A percentile compares a stretch with the other conserved stretches of the same genome.
Evolutionary conservation across 2,329 filamentous ascomycete species (phyloP).

Genomic region (Diaporthe destruens): DNA sequence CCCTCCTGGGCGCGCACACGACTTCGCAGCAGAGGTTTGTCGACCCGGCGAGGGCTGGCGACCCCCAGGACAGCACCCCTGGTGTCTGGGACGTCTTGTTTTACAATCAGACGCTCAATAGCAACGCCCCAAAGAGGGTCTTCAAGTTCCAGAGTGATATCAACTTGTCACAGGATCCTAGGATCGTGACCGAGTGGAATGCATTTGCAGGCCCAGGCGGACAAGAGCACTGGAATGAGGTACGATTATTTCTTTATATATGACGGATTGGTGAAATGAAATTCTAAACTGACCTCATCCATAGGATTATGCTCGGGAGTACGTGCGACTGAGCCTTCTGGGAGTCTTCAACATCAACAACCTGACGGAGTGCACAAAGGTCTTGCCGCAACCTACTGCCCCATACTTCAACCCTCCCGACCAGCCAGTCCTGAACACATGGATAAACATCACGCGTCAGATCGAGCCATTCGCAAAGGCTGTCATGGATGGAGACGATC

Average conservation of each 20-base stretch:
- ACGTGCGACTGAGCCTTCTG: conserved; percentile 58
- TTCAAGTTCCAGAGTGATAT: conserved; percentile 46
- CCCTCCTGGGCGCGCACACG: conserved; percentile 68
- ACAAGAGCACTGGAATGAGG: conserved; percentile 34
- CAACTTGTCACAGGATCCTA: conserved; percentile 27
- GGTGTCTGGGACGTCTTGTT: conserved; percentile 66
- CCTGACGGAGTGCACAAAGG: conserved; percentile 58
- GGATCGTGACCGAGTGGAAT: background rate
- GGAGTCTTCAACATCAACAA: conserved; percentile 60
- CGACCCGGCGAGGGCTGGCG: conserved; percentile 54
- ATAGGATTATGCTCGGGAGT: conserved; percentile 54
- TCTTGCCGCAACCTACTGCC: conserved; percentile 46
- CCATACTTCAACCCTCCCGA: conserved; percentile 21
- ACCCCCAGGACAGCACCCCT: conserved; percentile 64
- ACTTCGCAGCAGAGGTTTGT: conserved; percentile 62
- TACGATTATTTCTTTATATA: background rate
- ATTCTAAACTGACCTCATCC: background rate
- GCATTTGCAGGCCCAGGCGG: conserved; percentile 12
- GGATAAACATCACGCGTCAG: conserved; percentile 11
- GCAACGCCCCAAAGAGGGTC: conserved; percentile 51
- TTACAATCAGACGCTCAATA: conserved; percentile 57
- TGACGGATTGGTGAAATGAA: rapidly evolving
- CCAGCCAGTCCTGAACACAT: conserved; percentile 19
- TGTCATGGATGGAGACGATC: conserved; percentile 4
- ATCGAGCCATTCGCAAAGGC: conserved; percentile 23